Base-by-base conservation (phyloP, 345 rosid genomes). In the Lepidium didymum region DNA sequence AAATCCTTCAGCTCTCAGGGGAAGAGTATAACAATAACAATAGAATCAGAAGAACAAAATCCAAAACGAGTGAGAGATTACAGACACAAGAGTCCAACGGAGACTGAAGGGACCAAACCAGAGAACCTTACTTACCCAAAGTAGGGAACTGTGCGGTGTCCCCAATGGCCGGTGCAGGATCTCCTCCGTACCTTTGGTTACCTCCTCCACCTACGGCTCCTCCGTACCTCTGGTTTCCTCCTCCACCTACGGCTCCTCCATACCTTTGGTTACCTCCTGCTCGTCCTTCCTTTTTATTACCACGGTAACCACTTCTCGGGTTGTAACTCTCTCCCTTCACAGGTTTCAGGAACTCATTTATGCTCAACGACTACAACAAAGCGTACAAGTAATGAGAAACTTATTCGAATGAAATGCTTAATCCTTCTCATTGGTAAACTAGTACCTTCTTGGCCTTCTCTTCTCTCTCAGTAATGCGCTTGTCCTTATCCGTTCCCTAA, bases 401-500 rank as follows among this genome's bases (percentile, higher is more conserved):
- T 29, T 6, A 43, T 23, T 56, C 5, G 5, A 29, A 45, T 11
- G 33, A 13, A 27, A 21, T 6, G 46, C 13, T 21, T 12, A 43
- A 40, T 14, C 8, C 34, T n/a, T 61, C 46, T 13, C 34, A 55
- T 63, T 62, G 18, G 58, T 63, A 27, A 46, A 73, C 47, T 41
- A 73, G 38, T 10, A 73, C 91, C 87, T 86, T 86, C 78, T 77
- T 88, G 18, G 84, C 75, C 64, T 77, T 84, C 77, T 83, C 93
- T 52, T 87, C 90, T 72, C 75, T 87, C 45, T 86, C 91, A 21
- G 60, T 84, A 38, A 68, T 72, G 60, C 73, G 78, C 78, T 79
- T 88, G 71, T 88, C 95, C 80, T 86, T 88, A 19, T 88, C 95
- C 41, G 85, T 75, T 23, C 88, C 87, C 91, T 88, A 34, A 15